phyloP scores from a whole-genome alignment of 1,139 yeast species.

The Pichia sp. region DNA sequence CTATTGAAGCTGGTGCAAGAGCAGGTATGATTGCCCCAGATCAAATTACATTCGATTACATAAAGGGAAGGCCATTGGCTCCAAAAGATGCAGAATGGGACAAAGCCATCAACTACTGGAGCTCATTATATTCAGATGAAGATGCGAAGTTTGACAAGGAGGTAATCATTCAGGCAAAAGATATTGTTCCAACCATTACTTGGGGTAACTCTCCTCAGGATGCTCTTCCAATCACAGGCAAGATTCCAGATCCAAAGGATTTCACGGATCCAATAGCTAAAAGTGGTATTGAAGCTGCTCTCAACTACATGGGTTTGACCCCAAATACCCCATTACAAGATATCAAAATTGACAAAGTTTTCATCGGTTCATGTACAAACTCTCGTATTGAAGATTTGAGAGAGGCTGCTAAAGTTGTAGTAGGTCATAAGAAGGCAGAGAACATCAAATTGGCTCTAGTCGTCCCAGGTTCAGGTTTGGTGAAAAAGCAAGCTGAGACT shows the following conservation, averaged over 20 bases:
- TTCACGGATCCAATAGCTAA: constrained; percentile 70
- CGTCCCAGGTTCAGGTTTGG: constrained; percentile 96
- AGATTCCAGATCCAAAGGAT: constrained; percentile 82
- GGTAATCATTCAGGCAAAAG: constrained; percentile 74
- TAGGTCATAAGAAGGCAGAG: constrained; percentile 84
- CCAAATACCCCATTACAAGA: constrained; percentile 78
- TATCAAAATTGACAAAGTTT: constrained; percentile 81
- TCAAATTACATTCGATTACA: constrained; percentile 76
- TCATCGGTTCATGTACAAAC: constrained; percentile 97
- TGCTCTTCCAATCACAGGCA: constrained; percentile 87
- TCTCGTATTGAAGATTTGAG: constrained; percentile 96
- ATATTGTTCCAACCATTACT: constrained; percentile 91
- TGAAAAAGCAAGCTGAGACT: constrained; percentile 85
- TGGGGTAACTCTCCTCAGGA: constrained; percentile 99
- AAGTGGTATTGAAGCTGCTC: constrained; percentile 85
- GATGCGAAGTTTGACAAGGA: constrained; percentile 88
- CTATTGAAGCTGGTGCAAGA: constrained; percentile 98
- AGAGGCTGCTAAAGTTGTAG: constrained; percentile 89
- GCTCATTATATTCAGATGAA: constrained; percentile 76
- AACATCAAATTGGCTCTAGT: constrained; percentile 79
- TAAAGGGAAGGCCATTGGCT: constrained; percentile 90
- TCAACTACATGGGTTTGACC: constrained; percentile 82
- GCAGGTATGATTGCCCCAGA: constrained; percentile 99
- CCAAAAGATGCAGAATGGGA: constrained; percentile 94
- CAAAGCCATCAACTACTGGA: constrained; percentile 89